Evolutionary conservation across 1,139 yeast species (phyloP).

Genomic region (Debaryomycetaceae sp.): DNA sequence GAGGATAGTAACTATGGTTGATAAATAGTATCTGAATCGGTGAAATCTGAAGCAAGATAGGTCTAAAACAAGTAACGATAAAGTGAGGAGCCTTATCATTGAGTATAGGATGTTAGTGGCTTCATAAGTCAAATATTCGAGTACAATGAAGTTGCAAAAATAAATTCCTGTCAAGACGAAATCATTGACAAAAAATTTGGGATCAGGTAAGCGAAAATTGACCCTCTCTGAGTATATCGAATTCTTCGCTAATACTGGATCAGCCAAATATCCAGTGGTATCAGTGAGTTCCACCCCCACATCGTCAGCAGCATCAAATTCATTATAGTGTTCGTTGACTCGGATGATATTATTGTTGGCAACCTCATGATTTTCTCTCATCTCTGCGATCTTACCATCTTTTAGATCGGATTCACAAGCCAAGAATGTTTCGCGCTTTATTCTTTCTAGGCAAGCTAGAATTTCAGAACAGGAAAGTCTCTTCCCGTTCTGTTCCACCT

Average conservation of each 20-base stretch:
- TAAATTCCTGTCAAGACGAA: neutral
- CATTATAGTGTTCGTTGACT: too few species aligned
- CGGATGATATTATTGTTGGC: neutral
- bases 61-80: neutral
- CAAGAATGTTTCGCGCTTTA: constrained; percentile 9
- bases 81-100: neutral
- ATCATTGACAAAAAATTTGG: neutral
- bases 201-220: neutral
- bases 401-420: neutral
- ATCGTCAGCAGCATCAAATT: too few species aligned
- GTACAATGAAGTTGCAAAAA: neutral
- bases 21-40: neutral
- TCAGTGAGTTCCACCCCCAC: too few species aligned
- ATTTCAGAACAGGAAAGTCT: constrained; percentile 16
- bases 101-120: neutral
- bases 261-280: too few species aligned
- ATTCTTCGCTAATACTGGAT: too few species aligned
- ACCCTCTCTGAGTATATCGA: neutral
- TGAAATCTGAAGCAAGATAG: neutral
- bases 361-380: neutral
- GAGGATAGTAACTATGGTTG: neutral
- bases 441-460: constrained; percentile 16
- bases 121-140: constrained; percentile 1
- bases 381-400: neutral
- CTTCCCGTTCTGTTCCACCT: constrained; percentile 4